Percentiles rank a stretch among this genome's conserved stretches.
phyloP scores from a whole-genome alignment of 2,329 filamentous ascomycete genomes.

The Pseudogymnoascus sp. region DNA sequence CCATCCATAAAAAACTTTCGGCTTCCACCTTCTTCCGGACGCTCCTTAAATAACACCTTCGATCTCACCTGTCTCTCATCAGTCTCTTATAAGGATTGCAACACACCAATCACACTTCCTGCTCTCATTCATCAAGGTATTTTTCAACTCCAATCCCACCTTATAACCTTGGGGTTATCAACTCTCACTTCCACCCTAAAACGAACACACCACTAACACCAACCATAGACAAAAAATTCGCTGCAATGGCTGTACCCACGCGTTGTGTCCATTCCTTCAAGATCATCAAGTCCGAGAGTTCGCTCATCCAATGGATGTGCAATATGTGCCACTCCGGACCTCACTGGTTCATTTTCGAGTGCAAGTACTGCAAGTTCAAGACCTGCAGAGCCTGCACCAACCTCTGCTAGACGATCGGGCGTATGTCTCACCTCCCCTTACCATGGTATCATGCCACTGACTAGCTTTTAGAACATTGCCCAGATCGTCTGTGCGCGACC shows the following conservation, averaged over 20 bases:
- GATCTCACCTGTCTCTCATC: not conserved
- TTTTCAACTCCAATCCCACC: not conserved
- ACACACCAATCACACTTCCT: not conserved
- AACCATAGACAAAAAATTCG: not conserved
- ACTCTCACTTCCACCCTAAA: not conserved
- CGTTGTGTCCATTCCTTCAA: conserved; percentile 56
- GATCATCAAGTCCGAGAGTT: conserved; percentile 60
- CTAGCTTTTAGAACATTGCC: not conserved
- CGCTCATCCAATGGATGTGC: conserved; percentile 58
- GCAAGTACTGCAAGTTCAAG: conserved; percentile 60
- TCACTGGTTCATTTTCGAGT: conserved; percentile 62
- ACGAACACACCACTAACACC: not conserved
- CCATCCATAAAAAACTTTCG: not conserved
- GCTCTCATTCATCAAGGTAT: not conserved
- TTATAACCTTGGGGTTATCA: not conserved
- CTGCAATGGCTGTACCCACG: conserved; percentile 43
- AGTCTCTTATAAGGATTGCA: not conserved
- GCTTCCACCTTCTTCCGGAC: not conserved
- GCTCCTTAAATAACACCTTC: not conserved
- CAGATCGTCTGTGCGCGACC: not conserved
- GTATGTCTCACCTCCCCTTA: not conserved
- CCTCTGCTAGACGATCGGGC: not conserved
- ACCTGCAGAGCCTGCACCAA: conserved; percentile 48
- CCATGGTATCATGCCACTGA: not conserved
- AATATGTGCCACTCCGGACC: conserved; percentile 56